These are phyloP conservation scores for Curvularia spicifera DNA, from an alignment of 2,329 filamentous ascomycete species.

Conservation along the genomic window DNA sequence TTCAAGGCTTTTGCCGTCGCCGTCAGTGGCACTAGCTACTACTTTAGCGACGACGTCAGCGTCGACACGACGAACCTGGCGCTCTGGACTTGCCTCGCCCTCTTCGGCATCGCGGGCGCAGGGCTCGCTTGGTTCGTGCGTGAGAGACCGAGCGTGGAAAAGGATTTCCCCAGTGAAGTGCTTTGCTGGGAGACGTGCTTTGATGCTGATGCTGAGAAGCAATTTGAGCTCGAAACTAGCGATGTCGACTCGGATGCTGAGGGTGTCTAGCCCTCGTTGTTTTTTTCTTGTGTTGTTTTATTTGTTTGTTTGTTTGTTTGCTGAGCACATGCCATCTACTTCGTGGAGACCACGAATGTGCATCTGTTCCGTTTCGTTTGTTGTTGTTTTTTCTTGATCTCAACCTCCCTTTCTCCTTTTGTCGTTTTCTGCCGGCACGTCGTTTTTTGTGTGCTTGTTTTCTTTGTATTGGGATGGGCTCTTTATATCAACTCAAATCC, in stretches of 20 bases:
- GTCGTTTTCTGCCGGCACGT: not conserved
- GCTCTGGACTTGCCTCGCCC: conserved; percentile 53
- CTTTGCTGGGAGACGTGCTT: conserved; percentile 57
- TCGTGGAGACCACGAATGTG: not conserved
- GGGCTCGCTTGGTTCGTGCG: conserved; percentile 54
- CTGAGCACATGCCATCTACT: not conserved
- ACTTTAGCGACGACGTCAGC: conserved; percentile 53
- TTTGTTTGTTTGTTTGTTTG: not conserved
- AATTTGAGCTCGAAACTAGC: conserved; percentile 19
- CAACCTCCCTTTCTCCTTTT: not conserved
- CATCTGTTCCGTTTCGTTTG: not conserved
- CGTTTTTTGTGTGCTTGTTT: not conserved
- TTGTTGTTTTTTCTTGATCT: not conserved
- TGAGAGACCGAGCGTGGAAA: conserved; percentile 54
- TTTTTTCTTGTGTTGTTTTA: not conserved
- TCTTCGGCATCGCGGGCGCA: conserved; percentile 52
- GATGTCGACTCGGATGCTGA: conserved; percentile 14
- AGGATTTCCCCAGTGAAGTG: conserved; percentile 53
- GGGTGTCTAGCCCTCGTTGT: conserved; percentile 8
- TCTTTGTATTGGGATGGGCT: not conserved
- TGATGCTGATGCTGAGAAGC: conserved; percentile 49
- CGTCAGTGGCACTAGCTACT: conserved; percentile 55
- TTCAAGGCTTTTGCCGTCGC: conserved; percentile 57
- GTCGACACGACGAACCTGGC: conserved; percentile 54
- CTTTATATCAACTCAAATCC: not conserved